Evolutionary conservation across 176 grass and related monocot genomes (phyloP).

Genomic region (Themeda triandra): DNA sequence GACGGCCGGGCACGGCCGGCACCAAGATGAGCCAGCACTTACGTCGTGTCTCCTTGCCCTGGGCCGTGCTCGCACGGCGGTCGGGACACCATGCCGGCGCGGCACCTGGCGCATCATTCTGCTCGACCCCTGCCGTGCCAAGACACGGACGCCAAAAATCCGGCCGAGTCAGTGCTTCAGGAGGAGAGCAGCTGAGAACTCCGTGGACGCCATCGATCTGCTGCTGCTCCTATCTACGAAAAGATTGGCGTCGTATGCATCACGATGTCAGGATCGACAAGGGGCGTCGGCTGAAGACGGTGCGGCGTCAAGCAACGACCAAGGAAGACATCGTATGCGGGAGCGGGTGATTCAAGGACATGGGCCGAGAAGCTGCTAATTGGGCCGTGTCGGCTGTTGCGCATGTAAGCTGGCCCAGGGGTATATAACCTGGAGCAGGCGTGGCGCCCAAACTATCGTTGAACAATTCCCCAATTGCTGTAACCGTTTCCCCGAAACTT

Average conservation of each 20-base stretch:
- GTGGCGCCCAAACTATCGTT: too few relatives aligned
- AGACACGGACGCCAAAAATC: neutral
- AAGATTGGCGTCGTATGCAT: neutral
- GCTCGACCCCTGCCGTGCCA: neutral
- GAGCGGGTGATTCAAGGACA: too few relatives aligned
- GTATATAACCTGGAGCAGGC: too few relatives aligned
- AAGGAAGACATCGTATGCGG: too few relatives aligned
- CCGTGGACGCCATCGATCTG: neutral
- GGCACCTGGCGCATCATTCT: slow-evolving; percentile 36
- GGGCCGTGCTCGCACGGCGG: neutral
- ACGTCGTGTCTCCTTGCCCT: neutral
- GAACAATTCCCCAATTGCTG: too few relatives aligned
- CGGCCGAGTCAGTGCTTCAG: neutral
- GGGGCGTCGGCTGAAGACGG: too few relatives aligned
- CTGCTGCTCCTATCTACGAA: neutral
- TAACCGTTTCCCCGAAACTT: too few relatives aligned
- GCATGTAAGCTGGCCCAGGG: too few relatives aligned
- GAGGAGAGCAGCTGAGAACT: neutral
- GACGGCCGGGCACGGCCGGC: neutral
- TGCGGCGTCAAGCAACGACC: too few relatives aligned
- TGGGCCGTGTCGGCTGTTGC: too few relatives aligned
- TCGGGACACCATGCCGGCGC: slow-evolving; percentile 16
- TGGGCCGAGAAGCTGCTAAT: too few relatives aligned
- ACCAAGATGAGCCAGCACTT: neutral
- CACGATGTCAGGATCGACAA: too few relatives aligned